phyloP scores from a whole-genome alignment of 1,139 yeast species.

The Debaryomycetaceae sp. region DNA sequence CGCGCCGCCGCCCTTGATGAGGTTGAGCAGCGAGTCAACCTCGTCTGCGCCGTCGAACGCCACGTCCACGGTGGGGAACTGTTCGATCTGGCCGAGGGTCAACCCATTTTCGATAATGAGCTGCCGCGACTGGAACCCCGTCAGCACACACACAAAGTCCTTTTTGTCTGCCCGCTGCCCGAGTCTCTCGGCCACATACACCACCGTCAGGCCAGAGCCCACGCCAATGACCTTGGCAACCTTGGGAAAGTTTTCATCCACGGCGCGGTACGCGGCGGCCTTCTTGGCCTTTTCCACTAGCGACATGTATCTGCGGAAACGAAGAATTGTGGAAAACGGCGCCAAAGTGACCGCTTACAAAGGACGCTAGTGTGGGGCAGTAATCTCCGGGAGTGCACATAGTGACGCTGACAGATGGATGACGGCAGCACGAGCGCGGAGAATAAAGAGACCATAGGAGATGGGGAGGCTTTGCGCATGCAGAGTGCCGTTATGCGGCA shows the following conservation, averaged over 20 bases:
- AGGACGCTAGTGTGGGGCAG: too few relatives aligned
- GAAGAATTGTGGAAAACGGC: too few relatives aligned
- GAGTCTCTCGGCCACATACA: constrained; percentile 90
- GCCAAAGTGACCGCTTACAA: too few relatives aligned
- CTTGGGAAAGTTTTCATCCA: constrained; percentile 77
- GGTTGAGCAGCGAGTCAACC: constrained; percentile 72
- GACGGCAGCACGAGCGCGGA: too few relatives aligned
- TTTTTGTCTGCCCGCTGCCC: constrained; percentile 63
- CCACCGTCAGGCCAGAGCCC: constrained; percentile 96
- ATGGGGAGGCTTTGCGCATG: too few relatives aligned
- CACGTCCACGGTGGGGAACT: constrained; percentile 73
- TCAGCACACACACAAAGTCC: constrained; percentile 77
- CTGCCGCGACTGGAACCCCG: constrained; percentile 93
- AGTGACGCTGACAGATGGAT: too few relatives aligned
- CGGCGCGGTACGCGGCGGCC: constrained; percentile 87
- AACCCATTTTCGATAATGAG: constrained; percentile 81
- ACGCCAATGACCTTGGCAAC: constrained; percentile 78
- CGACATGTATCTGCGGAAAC: constrained; percentile 6
- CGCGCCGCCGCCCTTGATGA: constrained; percentile 99
- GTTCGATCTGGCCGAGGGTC: constrained; percentile 75
- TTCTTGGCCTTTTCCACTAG: constrained; percentile 68
- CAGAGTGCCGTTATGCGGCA: too few relatives aligned
- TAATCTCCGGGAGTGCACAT: too few relatives aligned
- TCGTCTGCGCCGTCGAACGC: constrained; percentile 99
- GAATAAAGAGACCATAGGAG: too few relatives aligned